Evolutionary conservation across 306 rosid species (phyloP).

Genomic region (Glycine latifolia): DNA sequence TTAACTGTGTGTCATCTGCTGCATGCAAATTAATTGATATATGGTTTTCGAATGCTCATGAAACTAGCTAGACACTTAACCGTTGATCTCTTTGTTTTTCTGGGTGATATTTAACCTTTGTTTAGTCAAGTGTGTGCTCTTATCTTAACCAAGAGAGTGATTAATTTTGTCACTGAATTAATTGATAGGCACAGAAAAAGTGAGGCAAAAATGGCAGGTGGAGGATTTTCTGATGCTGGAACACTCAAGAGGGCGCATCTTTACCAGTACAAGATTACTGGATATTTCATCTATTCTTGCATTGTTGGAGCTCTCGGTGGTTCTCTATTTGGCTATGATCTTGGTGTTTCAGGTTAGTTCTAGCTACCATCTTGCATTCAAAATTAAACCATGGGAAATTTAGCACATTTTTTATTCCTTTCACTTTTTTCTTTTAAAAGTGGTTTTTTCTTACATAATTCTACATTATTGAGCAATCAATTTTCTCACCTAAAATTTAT

Average conservation of each 20-base stretch:
- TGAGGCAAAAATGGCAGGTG: constrained; percentile 70
- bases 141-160: constrained; percentile 13
- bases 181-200: not conserved
- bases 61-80: not conserved
- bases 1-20: not conserved
- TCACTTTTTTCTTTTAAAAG: not conserved
- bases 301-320: constrained; percentile 90
- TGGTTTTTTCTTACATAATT: not conserved
- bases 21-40: not conserved
- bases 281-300: constrained; percentile 69
- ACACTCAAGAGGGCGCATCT: constrained; percentile 69
- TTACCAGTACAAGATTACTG: constrained; percentile 68
- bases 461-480: not conserved
- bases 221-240: constrained; percentile 54
- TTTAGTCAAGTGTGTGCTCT: not conserved
- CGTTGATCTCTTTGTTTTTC: not conserved
- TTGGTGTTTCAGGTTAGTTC: constrained; percentile 83
- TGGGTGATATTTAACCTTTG: not conserved
- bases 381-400: not conserved
- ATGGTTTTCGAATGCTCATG: not conserved
- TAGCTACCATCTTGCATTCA: not conserved
- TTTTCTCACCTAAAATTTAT: not conserved
- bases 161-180: not conserved
- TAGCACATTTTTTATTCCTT: not conserved
- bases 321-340: constrained; percentile 86